Evolutionary conservation across 768 basidiomycete species (phyloP).

Genomic region (Harrya chromipes): DNA sequence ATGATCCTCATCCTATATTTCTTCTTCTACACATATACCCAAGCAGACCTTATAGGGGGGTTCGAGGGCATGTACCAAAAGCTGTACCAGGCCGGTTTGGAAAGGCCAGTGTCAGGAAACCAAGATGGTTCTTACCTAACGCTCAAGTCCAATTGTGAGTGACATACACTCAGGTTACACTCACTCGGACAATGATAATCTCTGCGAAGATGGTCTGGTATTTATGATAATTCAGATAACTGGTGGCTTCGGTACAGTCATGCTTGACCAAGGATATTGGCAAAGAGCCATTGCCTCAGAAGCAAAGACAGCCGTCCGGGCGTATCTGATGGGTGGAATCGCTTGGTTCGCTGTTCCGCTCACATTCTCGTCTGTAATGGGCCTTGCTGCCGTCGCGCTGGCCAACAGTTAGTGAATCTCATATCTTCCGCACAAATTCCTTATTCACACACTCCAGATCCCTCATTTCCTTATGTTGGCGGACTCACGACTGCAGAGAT

Average conservation of each 20-base stretch:
- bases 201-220: constrained; percentile 7
- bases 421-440: neutral
- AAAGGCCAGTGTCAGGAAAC: constrained; percentile 34
- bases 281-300: constrained; percentile 37
- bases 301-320: constrained; percentile 35
- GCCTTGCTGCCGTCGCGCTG: constrained; percentile 33
- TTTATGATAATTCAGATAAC: constrained; percentile 19
- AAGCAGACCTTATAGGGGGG: constrained; percentile 36
- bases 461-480: constrained; percentile 39
- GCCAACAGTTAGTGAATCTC: constrained; percentile 6
- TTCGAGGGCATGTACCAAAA: constrained; percentile 36
- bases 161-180: neutral
- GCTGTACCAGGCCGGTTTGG: constrained; percentile 26
- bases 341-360: constrained; percentile 42
- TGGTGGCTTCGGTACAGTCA: constrained; percentile 19
- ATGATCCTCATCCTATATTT: constrained; percentile 36
- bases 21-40: constrained; percentile 30
- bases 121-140: constrained; percentile 37
- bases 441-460: constrained; percentile 23
- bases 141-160: constrained; percentile 30
- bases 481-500: constrained; percentile 26
- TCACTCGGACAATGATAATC: neutral
- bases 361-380: constrained; percentile 36
- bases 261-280: constrained; percentile 34
- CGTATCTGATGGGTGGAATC: constrained; percentile 38